These are phyloP conservation scores for Wallacemonas collosoma DNA, from an alignment of 208 protist species.

Conservation along the genomic window DNA sequence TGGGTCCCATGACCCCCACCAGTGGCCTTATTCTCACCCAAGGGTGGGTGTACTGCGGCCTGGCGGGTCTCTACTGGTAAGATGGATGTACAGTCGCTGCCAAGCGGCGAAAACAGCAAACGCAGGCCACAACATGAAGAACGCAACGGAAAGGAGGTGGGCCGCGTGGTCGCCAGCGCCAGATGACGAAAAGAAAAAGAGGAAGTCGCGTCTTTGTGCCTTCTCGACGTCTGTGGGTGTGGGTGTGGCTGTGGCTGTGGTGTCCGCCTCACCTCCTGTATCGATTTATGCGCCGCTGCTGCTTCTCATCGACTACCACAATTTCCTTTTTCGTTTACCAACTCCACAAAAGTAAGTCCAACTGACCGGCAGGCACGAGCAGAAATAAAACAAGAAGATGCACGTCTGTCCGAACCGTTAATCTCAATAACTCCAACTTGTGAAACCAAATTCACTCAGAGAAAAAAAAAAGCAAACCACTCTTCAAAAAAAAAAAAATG, in stretches of 20 bases:
- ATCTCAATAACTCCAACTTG: conserved; percentile 8
- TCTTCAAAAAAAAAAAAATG: conserved; percentile 2
- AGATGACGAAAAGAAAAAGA: too few relatives aligned
- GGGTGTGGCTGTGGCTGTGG: too few relatives aligned
- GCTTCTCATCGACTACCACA: too few relatives aligned
- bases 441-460: conserved; percentile 3
- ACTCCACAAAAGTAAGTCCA: conserved; percentile 6
- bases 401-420: background rate
- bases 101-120: too few relatives aligned
- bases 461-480: background rate
- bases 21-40: conserved; percentile 66
- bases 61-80: conserved; percentile 58
- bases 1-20: conserved; percentile 66
- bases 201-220: too few relatives aligned
- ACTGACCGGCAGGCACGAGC: background rate
- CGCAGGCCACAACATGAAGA: too few relatives aligned
- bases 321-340: conserved; percentile 9
- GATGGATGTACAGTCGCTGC: background rate
- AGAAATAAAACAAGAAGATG: conserved; percentile 4
- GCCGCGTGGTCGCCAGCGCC: too few relatives aligned
- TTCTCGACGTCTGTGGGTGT: too few relatives aligned
- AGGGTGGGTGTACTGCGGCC: conserved; percentile 58
- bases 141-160: too few relatives aligned
- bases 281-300: too few relatives aligned
- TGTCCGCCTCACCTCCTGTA: too few relatives aligned